Base-by-base conservation (phyloP, 495 filamentous ascomycete species). In the Symbiotaphrina buchneri region DNA sequence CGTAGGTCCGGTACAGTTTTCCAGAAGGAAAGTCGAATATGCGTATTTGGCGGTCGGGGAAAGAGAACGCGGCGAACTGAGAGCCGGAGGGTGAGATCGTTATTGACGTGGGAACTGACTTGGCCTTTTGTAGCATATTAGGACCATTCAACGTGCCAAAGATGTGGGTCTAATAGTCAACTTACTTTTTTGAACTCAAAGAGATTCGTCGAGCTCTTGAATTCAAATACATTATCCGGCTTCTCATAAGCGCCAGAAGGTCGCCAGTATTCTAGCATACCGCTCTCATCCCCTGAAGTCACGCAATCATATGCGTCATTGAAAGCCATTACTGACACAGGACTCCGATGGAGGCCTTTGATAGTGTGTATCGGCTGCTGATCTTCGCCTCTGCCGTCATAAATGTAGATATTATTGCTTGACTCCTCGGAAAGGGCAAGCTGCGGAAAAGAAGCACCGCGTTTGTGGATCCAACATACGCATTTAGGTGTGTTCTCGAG, bases 231-330 rank as follows among this genome's bases (percentile, higher is more conserved):
- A 33, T 71, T 79, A 39, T 82, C 72, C 0, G 87, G 87, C 43
- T 94, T 94, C 44, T 87, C 82, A 40, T 82, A 94, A 10, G 56
- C 66, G 6, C 64, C 66, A 35, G 65, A 67, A 1, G 87, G 81
- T 30, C 62, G 58, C 87, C 87, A 99, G 48, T 99, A 99, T 47
- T 99, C 87, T 10, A 99, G 44, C 90, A 95, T 94, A 7, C 87
- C 85, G 21, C 68, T 65, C 39, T 91, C 74, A 41, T 95, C 90
- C 1, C 68, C 73, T 4, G 85, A 94, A 5, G 94, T 48, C 0
- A 84, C 82, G 40, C 87, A 94, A 45, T 95, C 75, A 43, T 71
- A 93, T 10, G 61, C 57, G 48, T 82, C 68, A 50, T 94, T 99
- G 55, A 76, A 94, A 2, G 76, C 71, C 58, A 99, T 78, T 15